Evolutionary conservation across 306 rosid species (phyloP), one percentile per base, ranked within the genome.

Genomic region (Begonia loranthoides): DNA sequence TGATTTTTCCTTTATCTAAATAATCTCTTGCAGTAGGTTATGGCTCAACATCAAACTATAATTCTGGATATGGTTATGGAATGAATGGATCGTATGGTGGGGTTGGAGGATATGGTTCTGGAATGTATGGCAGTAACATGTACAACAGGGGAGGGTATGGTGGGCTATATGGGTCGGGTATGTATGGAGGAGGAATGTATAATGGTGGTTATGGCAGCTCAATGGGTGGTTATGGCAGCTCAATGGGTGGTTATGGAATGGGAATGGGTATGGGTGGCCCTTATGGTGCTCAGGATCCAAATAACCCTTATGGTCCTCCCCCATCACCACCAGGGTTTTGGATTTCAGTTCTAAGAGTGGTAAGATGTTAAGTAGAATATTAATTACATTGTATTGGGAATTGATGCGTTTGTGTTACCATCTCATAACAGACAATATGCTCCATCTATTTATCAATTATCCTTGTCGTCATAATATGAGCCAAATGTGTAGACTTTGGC

Each of bases 241-340:
- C 61, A 6, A 62, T 89, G 87, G 88, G 95, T 70, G 85, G 95
- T 66, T 78, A 76, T 74, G 79, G 79, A 17, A 49, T 46, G 50
- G 95, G 95, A 57, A 85, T 70, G 83, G 83, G 83, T 17, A 66
- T 86, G 95, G 86, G 80, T 49, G 94, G 94, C 63, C 86, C 97
- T 68, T 74, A 74, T 64, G 99, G 99, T 10, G 82, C 52, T 44
- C 84, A 92, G 70, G 99, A 92, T 76, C 99, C 99, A 62, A 92
- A 92, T 69, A 72, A 92, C 66, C 99, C 96, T 0, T 78, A 74
- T 15, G 88, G 86, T 43, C 71, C 66, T 62, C 99, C 96, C 59
- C 79, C 99, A 51, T 78, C 99, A 62, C 95, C 93, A 0, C 99
- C 96, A 17, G 93, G 94, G 21, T 83, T 92, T 68, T 92, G 99